phyloP scores from a whole-genome alignment of 2,329 filamentous ascomycete species.

The Beauveria australis region DNA sequence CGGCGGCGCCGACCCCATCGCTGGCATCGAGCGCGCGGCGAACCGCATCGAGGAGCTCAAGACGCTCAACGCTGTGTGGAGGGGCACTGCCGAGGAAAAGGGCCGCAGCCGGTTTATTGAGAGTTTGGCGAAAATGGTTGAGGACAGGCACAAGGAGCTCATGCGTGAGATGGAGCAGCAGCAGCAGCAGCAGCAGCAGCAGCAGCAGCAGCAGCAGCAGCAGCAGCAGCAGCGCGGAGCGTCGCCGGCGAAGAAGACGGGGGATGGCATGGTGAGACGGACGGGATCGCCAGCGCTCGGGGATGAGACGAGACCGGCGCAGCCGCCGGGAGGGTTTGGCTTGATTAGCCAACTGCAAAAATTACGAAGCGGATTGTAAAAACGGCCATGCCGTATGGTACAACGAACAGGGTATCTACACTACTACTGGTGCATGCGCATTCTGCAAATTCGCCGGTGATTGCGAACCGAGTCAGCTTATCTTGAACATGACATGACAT shows the following conservation, averaged over 20 bases:
- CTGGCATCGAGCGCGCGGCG: slow-evolving; percentile 65
- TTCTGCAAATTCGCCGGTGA: background rate
- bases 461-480: too few relatives aligned
- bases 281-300: slow-evolving; percentile 24
- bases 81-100: slow-evolving; percentile 91
- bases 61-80: slow-evolving; percentile 75
- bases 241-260: slow-evolving; percentile 8
- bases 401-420: background rate
- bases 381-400: background rate
- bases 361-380: slow-evolving; percentile 44
- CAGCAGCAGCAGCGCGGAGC: background rate
- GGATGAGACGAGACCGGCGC: slow-evolving; percentile 15
- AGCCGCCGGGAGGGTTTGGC: slow-evolving; percentile 44
- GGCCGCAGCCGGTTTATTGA: slow-evolving; percentile 77
- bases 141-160: slow-evolving; percentile 57
- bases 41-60: slow-evolving; percentile 70
- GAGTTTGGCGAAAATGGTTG: slow-evolving; percentile 68
- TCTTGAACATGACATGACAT: too few relatives aligned
- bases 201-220: slow-evolving; percentile 18
- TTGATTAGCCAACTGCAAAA: slow-evolving; percentile 57
- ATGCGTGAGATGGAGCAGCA: slow-evolving; percentile 39
- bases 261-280: slow-evolving; percentile 26
- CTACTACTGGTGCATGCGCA: background rate
- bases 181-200: background rate
- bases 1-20: slow-evolving; percentile 40